Conservation (phyloP, 2,329 filamentous ascomycete species). For the Gaeumannomyces sp. region DNA sequence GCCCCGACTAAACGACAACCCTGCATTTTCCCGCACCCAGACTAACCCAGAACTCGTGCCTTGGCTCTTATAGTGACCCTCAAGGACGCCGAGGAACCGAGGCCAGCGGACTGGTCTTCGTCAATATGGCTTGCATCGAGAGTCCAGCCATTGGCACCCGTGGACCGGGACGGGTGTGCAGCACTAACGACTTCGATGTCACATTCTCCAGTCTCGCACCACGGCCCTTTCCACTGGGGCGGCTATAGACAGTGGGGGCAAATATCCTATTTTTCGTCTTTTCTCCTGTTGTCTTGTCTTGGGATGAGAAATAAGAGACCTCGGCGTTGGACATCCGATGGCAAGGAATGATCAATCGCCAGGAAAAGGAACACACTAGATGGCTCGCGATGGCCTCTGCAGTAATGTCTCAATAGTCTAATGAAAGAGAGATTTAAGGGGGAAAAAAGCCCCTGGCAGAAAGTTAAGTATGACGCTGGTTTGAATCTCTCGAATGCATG, state of each 20-base stretch:
- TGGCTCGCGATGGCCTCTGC: not conserved
- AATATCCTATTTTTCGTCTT: not conserved
- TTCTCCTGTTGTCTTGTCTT: not conserved
- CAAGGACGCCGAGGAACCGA: conserved; percentile 14
- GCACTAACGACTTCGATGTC: not conserved
- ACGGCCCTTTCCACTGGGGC: not conserved
- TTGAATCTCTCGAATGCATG: not conserved
- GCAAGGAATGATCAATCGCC: not conserved
- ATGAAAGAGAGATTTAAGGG: not conserved
- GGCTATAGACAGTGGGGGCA: not conserved
- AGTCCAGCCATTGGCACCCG: not conserved
- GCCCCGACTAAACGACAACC: not conserved
- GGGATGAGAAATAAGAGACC: not conserved
- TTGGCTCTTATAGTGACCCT: not conserved
- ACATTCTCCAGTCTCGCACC: not conserved
- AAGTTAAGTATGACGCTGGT: too few species aligned
- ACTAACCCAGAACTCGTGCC: not conserved
- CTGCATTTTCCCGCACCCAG: not conserved
- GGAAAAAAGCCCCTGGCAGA: too few species aligned
- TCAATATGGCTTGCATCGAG: conserved; percentile 12
- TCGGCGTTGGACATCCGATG: not conserved
- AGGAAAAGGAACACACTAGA: not conserved
- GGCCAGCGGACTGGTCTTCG: conserved; percentile 11
- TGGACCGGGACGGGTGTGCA: not conserved
- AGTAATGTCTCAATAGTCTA: not conserved